Evolutionary conservation across 1,284 basidiomycete species (phyloP).

Genomic region (Rhodotorula sp.): DNA sequence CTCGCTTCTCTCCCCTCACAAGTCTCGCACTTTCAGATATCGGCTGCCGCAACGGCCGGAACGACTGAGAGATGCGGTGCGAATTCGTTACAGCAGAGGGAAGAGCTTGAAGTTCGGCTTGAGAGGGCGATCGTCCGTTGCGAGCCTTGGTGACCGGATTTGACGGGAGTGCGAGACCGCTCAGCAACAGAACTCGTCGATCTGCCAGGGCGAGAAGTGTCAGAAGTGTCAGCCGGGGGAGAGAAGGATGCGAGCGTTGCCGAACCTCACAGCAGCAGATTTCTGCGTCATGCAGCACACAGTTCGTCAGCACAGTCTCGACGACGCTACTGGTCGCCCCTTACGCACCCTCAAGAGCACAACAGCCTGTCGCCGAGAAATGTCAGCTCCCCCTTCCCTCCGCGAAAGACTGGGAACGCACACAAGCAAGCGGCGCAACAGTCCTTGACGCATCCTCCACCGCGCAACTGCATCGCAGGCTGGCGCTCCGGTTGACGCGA

Average conservation of each 20-base stretch:
- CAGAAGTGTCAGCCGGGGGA: not conserved
- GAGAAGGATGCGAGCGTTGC: not conserved
- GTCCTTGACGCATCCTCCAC: constrained; percentile 9
- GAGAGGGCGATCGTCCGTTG: too few species aligned
- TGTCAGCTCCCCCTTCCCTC: not conserved
- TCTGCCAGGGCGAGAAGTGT: too few species aligned
- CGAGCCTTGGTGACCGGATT: too few species aligned
- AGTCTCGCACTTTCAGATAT: too few species aligned
- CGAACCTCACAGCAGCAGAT: not conserved
- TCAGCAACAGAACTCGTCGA: constrained; percentile 6
- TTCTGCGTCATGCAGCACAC: not conserved
- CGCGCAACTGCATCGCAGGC: constrained; percentile 2
- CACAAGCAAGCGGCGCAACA: constrained; percentile 2
- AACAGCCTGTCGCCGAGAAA: not conserved
- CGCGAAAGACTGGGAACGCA: not conserved
- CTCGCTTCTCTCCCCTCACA: too few species aligned
- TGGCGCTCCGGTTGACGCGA: not conserved
- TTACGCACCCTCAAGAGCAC: not conserved
- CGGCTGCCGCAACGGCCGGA: too few species aligned
- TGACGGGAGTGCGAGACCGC: too few species aligned
- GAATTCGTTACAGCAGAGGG: too few species aligned
- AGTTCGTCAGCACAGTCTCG: not conserved
- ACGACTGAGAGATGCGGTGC: too few species aligned
- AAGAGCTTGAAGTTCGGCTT: too few species aligned
- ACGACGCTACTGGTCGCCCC: too few species aligned